phyloP scores from a whole-genome alignment of 352 stramenopile species.

The Phytopythium sindhum region DNA sequence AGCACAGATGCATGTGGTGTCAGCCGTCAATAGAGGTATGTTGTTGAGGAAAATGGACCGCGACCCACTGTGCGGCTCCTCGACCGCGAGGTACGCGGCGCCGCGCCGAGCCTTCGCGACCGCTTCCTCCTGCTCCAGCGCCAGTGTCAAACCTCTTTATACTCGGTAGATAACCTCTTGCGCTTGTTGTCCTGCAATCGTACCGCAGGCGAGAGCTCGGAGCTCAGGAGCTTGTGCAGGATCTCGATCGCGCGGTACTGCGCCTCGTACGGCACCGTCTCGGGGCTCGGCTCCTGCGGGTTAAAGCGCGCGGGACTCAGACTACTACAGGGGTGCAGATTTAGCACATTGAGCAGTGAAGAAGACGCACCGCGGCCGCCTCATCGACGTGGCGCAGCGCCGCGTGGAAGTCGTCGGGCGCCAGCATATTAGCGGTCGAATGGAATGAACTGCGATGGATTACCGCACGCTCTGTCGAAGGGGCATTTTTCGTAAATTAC shows the following conservation, averaged over 20 bases:
- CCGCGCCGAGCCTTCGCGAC: constrained; percentile 37
- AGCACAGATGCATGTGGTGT: not conserved
- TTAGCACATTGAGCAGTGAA: not conserved
- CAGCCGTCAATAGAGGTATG: not conserved
- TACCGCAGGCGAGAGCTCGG: constrained; percentile 24
- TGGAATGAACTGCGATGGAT: too few relatives aligned
- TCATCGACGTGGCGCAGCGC: constrained; percentile 27
- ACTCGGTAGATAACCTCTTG: not conserved
- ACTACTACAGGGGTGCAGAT: not conserved
- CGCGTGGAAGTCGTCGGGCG: constrained; percentile 27
- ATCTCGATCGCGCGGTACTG: constrained; percentile 56
- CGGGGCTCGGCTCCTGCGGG: constrained; percentile 39
- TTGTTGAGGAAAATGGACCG: not conserved
- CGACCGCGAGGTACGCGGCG: constrained; percentile 44
- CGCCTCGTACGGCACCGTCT: constrained; percentile 42
- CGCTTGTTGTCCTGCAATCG: not conserved
- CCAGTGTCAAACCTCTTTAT: not conserved
- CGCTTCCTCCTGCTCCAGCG: constrained; percentile 28
- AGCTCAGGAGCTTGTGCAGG: constrained; percentile 47
- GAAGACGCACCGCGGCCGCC: constrained; percentile 24
- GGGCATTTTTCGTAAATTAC: too few relatives aligned
- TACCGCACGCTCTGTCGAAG: constrained; percentile 42
- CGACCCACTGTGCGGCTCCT: constrained; percentile 61
- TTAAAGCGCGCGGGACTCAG: not conserved
- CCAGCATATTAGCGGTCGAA: not conserved